These are phyloP conservation scores for Blastomyces emzantsi DNA, from an alignment of 2,329 filamentous ascomycete species.

Conservation along the genomic window DNA sequence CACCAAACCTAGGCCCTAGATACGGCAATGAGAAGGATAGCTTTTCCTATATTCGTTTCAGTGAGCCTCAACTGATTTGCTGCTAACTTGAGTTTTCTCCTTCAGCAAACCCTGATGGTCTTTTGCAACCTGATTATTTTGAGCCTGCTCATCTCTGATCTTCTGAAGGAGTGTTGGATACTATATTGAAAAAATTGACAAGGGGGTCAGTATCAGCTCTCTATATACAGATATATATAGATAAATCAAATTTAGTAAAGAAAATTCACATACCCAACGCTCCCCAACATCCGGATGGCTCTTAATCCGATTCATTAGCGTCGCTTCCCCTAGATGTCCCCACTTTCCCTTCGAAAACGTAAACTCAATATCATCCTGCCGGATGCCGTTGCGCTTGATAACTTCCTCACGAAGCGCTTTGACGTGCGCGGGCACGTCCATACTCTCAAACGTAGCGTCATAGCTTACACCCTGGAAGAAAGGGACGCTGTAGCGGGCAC, in stretches of 20 bases:
- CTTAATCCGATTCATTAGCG: slow-evolving; percentile 73
- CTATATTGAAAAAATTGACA: slow-evolving; percentile 21
- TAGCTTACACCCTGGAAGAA: slow-evolving; percentile 84
- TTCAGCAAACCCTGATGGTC: slow-evolving; percentile 11
- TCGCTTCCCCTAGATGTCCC: slow-evolving; percentile 68
- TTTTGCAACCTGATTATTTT: slow-evolving; percentile 16
- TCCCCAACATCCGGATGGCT: slow-evolving; percentile 81
- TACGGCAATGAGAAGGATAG: neutral
- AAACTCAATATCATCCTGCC: slow-evolving; percentile 72
- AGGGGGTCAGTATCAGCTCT: neutral
- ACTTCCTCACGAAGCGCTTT: slow-evolving; percentile 53
- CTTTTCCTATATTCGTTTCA: neutral
- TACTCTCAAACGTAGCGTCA: slow-evolving; percentile 68
- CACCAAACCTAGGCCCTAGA: neutral
- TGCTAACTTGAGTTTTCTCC: slow-evolving; percentile 1
- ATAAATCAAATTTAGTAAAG: neutral
- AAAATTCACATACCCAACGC: slow-evolving; percentile 46
- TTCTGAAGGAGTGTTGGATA: slow-evolving; percentile 52
- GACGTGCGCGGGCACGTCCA: slow-evolving; percentile 59
- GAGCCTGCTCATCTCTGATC: slow-evolving; percentile 51
- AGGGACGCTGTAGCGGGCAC: slow-evolving; percentile 68
- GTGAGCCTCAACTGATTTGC: slow-evolving; percentile 10
- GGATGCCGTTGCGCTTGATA: slow-evolving; percentile 46
- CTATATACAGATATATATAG: neutral
- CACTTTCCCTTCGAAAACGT: slow-evolving; percentile 65